phyloP scores from a whole-genome alignment of 2,329 filamentous ascomycete genomes.

The Apiospora malaysiana region DNA sequence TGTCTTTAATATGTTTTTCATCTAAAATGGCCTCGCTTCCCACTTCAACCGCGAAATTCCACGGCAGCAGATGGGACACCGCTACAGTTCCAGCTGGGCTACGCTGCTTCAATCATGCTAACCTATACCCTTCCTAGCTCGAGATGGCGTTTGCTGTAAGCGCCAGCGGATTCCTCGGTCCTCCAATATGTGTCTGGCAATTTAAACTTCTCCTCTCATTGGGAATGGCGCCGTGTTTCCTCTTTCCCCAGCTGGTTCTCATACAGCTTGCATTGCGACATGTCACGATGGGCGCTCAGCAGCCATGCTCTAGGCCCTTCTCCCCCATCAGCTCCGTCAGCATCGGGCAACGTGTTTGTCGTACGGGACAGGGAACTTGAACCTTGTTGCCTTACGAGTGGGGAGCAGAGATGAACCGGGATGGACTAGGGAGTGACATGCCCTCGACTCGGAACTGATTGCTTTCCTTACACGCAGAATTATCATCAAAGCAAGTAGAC shows the following conservation, averaged over 20 bases:
- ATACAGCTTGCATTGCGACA: neutral
- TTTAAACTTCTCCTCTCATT: neutral
- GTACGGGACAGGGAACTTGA: neutral
- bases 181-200: neutral
- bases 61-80: conserved; percentile 7
- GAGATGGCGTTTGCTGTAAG: neutral
- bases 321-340: neutral
- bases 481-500: neutral
- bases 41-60: conserved; percentile 46
- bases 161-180: neutral
- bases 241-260: neutral
- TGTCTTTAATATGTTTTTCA: conserved; percentile 49
- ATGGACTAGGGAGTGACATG: neutral
- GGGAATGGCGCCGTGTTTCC: neutral
- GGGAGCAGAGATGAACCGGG: neutral
- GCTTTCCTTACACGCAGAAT: neutral
- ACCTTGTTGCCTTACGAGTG: neutral
- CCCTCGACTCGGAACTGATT: neutral
- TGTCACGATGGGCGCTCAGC: neutral
- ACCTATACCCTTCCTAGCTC: neutral
- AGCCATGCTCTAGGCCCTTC: neutral
- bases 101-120: neutral
- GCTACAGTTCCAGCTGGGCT: neutral
- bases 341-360: neutral
- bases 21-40: conserved; percentile 43